phyloP scores from a whole-genome alignment of 805 yeast species.

The Zygoascus flipseniorum region DNA sequence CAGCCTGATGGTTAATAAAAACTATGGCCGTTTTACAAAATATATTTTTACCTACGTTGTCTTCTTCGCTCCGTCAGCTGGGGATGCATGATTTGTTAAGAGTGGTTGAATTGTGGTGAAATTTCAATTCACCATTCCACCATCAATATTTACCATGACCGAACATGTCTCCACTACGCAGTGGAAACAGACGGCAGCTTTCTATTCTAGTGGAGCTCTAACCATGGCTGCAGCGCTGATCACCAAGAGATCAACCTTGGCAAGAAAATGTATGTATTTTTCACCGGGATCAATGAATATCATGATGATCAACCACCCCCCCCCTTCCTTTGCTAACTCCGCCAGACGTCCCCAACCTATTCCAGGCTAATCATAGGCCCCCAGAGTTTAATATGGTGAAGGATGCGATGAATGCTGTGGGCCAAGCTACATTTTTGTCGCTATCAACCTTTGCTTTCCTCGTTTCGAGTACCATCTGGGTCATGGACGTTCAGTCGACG shows the following conservation, averaged over 20 bases:
- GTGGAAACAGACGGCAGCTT: conserved; percentile 54
- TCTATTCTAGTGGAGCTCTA: conserved; percentile 62
- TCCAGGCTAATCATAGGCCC: conserved; percentile 79
- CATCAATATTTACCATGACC: not conserved
- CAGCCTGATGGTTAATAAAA: conserved; percentile 41
- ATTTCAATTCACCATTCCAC: not conserved
- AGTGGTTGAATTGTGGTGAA: not conserved
- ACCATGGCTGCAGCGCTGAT: conserved; percentile 65
- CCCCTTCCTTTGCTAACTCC: too few species aligned
- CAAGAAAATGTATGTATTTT: conserved; percentile 44
- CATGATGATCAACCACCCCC: not conserved
- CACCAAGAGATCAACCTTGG: conserved; percentile 65
- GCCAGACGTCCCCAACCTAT: conserved; percentile 55
- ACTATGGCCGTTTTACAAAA: not conserved
- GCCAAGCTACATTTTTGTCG: conserved; percentile 71
- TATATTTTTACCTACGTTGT: conserved; percentile 28
- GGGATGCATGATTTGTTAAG: conserved; percentile 39
- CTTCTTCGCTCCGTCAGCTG: conserved; percentile 44
- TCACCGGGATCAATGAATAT: not conserved
- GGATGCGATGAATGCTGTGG: conserved; percentile 81
- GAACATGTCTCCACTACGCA: not conserved
- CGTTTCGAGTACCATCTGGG: conserved; percentile 71
- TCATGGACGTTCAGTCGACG: conserved; percentile 58
- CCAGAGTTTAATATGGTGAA: conserved; percentile 73
- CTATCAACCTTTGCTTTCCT: conserved; percentile 64